phyloP scores from a whole-genome alignment of 176 grass and related monocot genomes.

The Dactylis glomerata region DNA sequence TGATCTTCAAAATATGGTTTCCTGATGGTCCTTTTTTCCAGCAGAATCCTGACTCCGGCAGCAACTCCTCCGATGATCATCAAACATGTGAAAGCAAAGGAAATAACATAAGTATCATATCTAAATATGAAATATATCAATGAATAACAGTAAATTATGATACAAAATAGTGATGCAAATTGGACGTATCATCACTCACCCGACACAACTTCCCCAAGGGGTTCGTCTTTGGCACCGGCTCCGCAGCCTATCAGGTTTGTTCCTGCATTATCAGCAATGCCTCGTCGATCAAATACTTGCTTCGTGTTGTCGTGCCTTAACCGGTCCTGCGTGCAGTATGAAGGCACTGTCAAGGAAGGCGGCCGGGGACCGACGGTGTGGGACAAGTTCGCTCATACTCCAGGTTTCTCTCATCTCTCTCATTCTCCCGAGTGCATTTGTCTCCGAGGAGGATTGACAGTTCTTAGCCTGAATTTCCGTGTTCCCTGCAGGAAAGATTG shows the following conservation, averaged over 20 bases:
- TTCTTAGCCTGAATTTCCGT: background rate
- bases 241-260: slow-evolving; percentile 48
- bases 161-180: too few species aligned
- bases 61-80: too few species aligned
- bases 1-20: too few species aligned
- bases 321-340: slow-evolving; percentile 57
- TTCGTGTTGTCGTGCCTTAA: too few species aligned
- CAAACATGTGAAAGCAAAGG: too few species aligned
- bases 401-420: slow-evolving; percentile 24
- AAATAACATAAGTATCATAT: too few species aligned
- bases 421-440: background rate
- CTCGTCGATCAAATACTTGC: too few species aligned
- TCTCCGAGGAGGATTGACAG: background rate
- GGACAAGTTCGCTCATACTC: slow-evolving; percentile 53
- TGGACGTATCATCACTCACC: too few species aligned
- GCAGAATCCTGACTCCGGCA: too few species aligned
- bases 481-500: slow-evolving; percentile 1
- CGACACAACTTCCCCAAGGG: slow-evolving; percentile 41
- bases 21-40: too few species aligned
- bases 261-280: background rate
- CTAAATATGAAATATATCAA: too few species aligned
- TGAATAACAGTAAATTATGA: too few species aligned
- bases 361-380: slow-evolving; percentile 52
- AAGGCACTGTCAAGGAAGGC: slow-evolving; percentile 43
- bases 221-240: slow-evolving; percentile 56